A percentile compares a stretch with the other conserved stretches of the same genome.
Conservation (phyloP, 108 stramenopile genomes). For the Epipyxis sp. region DNA sequence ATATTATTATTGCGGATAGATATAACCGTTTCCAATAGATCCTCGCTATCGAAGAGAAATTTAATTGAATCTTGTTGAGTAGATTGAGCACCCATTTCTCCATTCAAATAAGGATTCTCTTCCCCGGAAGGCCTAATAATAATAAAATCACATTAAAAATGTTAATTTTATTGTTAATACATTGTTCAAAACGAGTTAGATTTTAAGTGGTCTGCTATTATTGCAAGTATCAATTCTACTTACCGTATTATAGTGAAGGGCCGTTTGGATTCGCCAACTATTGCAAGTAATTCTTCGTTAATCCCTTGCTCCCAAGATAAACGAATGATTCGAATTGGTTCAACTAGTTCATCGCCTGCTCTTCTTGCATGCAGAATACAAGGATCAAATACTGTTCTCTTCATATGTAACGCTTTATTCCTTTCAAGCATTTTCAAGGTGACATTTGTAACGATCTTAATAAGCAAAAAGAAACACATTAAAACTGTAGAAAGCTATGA, state of each 20-base stretch:
- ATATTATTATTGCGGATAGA: no score
- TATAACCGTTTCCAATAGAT: conserved; percentile 48
- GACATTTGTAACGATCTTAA: neutral
- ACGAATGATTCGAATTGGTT: neutral
- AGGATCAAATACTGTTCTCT: neutral
- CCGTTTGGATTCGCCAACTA: neutral
- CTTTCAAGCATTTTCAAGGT: neutral
- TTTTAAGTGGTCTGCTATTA: neutral
- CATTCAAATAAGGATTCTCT: neutral
- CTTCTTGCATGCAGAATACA: neutral
- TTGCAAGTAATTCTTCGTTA: neutral
- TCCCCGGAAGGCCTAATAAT: neutral
- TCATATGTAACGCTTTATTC: neutral
- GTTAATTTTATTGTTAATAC: neutral
- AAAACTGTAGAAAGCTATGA: neutral
- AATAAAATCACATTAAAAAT: neutral
- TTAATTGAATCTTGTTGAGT: neutral
- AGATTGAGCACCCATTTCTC: neutral
- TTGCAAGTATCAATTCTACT: neutral
- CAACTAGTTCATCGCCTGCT: neutral
- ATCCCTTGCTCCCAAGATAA: neutral
- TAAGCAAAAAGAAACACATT: neutral
- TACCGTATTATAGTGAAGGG: neutral
- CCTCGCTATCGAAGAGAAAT: conserved; percentile 54
- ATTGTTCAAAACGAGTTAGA: neutral